Evolutionary conservation across 257 asterid species (phyloP), one percentile per base, ranked within the genome.

Genomic region (Parsonsia alboflavescens): DNA sequence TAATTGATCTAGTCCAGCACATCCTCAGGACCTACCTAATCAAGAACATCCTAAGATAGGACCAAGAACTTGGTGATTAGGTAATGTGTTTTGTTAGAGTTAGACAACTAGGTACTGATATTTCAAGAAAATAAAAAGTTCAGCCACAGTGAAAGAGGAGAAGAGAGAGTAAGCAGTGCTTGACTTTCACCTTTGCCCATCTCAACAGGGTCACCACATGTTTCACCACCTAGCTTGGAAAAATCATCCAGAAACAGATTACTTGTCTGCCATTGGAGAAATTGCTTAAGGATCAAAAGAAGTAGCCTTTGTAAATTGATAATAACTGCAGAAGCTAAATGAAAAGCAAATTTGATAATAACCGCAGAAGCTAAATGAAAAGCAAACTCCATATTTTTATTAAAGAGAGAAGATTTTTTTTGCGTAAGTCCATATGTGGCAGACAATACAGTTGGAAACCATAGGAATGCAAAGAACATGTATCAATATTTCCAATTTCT

Each of bases 141-240:
- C 65, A 13, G n/a, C n/a, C n/a, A n/a, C n/a, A n/a, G n/a, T n/a
- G n/a, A n/a, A n/a, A n/a, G n/a, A n/a, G n/a, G n/a, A n/a, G n/a
- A n/a, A 26, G 54, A 41, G n/a, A 71, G 2, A 33, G 80, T 72
- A 73, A 49, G 73, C 56, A 53, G 59, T 58, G 57, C 39, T 28
- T 49, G 10, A 64, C 69, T 68, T 75, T 78, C 80, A 93, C 98
- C 98, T 87, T 83, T 79, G 86, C 87, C 88, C 46, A 88, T 70
- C 83, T 88, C 97, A 46, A 49, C 76, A 80, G 89, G 80, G 80
- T 77, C 86, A 59, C 79, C 77, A 78, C 93, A 83, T 73, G 69
- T 84, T 84, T 72, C 88, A 62, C 97, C 98, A 21, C 98, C 97
- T 64, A 87, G 81, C 78, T 88, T 78, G 57, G 86, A 80, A 83